Evolutionary conservation across 2,329 filamentous ascomycete genomes (phyloP).

Genomic region (Dactylonectria macrodidyma): DNA sequence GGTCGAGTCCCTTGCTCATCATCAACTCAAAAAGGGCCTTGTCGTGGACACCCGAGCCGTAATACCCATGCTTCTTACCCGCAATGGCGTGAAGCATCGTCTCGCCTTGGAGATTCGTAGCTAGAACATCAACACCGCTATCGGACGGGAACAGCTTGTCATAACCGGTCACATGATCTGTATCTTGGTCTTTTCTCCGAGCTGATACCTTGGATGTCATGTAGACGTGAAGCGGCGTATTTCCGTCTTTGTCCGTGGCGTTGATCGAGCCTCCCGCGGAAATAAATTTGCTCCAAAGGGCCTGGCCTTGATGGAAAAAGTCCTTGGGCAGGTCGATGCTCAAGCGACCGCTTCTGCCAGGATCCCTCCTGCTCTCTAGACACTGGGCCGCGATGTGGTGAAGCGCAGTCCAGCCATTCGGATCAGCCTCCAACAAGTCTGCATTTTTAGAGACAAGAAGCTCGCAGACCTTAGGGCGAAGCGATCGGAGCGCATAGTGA

Average conservation of each 20-base stretch:
- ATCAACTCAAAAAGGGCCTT: conserved; percentile 35
- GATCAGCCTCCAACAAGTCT: conserved; percentile 30
- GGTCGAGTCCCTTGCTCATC: conserved; percentile 38
- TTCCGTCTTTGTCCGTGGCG: conserved; percentile 27
- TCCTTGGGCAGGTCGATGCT: neutral
- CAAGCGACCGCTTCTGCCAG: neutral
- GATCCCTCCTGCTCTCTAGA: neutral
- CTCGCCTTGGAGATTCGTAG: conserved; percentile 33
- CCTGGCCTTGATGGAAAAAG: conserved; percentile 25
- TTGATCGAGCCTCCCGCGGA: conserved; percentile 35
- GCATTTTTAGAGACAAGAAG: conserved; percentile 34
- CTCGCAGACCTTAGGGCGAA: conserved; percentile 37
- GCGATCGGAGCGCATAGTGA: conserved; percentile 30
- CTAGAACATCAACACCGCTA: conserved; percentile 33
- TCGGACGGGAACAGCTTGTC: conserved; percentile 32
- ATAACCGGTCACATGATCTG: conserved; percentile 35
- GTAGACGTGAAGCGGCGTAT: conserved; percentile 35
- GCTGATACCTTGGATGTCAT: conserved; percentile 3
- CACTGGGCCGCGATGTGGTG: conserved; percentile 39
- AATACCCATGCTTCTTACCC: neutral
- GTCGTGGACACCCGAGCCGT: conserved; percentile 6
- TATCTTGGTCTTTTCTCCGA: accelerated
- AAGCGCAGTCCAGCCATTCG: conserved; percentile 30
- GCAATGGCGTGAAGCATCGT: conserved; percentile 37
- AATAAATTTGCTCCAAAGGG: conserved; percentile 30